A percentile compares a stretch with the other conserved stretches of the same genome.
These are phyloP conservation scores for Centella asiatica DNA, from an alignment of 129 eudicot genomes.

Conservation along the genomic window DNA sequence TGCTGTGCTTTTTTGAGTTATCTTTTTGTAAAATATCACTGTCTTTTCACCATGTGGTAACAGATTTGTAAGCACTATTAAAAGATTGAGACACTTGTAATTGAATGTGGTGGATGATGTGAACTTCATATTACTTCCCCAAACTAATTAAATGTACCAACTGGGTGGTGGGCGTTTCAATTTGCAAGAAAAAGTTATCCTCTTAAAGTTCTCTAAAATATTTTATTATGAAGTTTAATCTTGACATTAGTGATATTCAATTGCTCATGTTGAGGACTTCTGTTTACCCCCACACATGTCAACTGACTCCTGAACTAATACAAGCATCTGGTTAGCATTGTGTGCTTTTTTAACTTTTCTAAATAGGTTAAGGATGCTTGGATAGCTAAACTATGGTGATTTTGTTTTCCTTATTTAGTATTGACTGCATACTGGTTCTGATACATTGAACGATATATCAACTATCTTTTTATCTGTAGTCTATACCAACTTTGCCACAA, in stretches of 20 bases:
- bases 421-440: neutral
- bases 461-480: constrained; percentile 37
- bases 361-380: neutral
- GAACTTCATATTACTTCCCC: too few relatives aligned
- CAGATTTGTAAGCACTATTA: too few relatives aligned
- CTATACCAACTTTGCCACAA: constrained; percentile 63
- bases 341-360: neutral
- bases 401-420: neutral
- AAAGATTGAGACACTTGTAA: neutral
- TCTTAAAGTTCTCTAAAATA: neutral
- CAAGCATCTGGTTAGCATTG: neutral
- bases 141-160: too few relatives aligned
- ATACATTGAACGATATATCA: neutral
- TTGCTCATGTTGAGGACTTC: too few relatives aligned
- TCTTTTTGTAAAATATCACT: too few relatives aligned
- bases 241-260: neutral
- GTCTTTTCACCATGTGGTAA: too few relatives aligned
- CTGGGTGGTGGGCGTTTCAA: neutral
- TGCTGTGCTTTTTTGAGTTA: too few relatives aligned
- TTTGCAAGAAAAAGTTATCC: neutral
- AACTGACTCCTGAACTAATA: neutral
- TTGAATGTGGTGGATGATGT: too few relatives aligned
- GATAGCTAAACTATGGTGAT: neutral
- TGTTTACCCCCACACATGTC: too few relatives aligned
- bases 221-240: neutral